Evolutionary conservation across 2,329 filamentous ascomycete genomes (phyloP), one percentile per base, ranked within the genome.

Genomic region (Didymella exigua): DNA sequence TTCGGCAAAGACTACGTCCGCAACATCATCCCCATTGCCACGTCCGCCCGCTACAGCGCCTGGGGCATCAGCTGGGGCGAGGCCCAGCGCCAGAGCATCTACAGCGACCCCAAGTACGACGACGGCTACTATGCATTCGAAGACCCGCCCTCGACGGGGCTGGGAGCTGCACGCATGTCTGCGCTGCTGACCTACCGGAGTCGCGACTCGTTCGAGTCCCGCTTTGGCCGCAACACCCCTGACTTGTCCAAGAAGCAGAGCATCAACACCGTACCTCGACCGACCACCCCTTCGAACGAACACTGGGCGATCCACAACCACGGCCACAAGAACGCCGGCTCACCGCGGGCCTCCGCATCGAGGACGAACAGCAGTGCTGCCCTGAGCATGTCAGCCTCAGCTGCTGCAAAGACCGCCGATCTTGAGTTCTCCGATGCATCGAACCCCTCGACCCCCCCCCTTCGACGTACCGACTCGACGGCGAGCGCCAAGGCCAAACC

Each of bases 91-190:
- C 90, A 95, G 77, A 93, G 89, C 82, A 98, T 99, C 73, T 99
- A 98, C 77, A 93, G 91, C 33, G 95, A 99, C 73, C 95, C 95
- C 27, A 98, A 97, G 79, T 99, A 99, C 75, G 92, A 97, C 59
- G 93, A 98, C 69, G 95, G 95, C 38, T 98, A 97, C 77, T 99
- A 98, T 73, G 70, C 86, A 1, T 96, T 95, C 67, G 84, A 89
- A 27, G 91, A 98, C 65, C 93, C 93, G 29, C 95, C 95, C 0
- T 81, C 87, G 0, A 89, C 92, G 0, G 95, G 95, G 0, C 84
- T 99, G 2, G 92, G 93, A 11, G 95, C 95, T 7, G 95, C 95
- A 23, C 91, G 95, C 68, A 99, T 99, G 95, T 91, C 93, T 53
- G 95, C 95, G 1, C 84, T 99, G 31, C 81, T 99, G 66, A 99